Conservation (phyloP, 495 filamentous ascomycete genomes). For the Lasiosphaeris hirsuta region DNA sequence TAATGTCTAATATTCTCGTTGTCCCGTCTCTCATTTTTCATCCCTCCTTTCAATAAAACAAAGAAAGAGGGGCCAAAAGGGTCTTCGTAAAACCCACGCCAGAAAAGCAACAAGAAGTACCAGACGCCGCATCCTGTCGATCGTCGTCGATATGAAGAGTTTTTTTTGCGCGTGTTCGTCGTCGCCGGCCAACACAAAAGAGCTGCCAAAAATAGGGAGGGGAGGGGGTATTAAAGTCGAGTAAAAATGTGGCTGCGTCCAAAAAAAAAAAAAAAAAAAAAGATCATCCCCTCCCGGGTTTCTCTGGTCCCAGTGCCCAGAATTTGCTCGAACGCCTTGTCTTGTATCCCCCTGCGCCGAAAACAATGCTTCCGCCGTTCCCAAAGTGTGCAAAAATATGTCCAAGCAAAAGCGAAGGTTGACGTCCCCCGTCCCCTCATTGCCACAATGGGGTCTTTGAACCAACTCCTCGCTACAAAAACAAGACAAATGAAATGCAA, state of each 20-base stretch:
- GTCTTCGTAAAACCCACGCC: background rate
- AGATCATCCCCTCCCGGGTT: background rate
- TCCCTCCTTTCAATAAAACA: conserved; percentile 12
- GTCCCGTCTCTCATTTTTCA: conserved; percentile 19
- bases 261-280: conserved; percentile 2
- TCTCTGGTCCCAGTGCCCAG: background rate
- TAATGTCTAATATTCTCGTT: conserved; percentile 26
- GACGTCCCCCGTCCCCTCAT: background rate
- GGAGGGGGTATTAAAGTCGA: conserved; percentile 13
- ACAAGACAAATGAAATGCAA: conserved; percentile 8
- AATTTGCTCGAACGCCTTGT: conserved; percentile 9
- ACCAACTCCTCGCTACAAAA: conserved; percentile 18
- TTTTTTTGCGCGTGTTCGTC: no score
- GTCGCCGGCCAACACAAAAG: background rate
- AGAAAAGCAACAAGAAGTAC: conserved; percentile 2
- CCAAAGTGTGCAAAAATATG: conserved; percentile 13
- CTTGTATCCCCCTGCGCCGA: conserved; percentile 14
- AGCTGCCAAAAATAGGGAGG: background rate
- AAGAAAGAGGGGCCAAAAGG: background rate
- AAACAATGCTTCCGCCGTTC: conserved; percentile 10
- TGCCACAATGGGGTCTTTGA: background rate
- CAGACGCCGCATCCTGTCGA: background rate
- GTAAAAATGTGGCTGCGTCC: conserved; percentile 1
- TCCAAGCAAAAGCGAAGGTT: conserved; percentile 7
- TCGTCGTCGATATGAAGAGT: background rate